Conservation (phyloP, 768 basidiomycete species). For the Calocera cornea region DNA sequence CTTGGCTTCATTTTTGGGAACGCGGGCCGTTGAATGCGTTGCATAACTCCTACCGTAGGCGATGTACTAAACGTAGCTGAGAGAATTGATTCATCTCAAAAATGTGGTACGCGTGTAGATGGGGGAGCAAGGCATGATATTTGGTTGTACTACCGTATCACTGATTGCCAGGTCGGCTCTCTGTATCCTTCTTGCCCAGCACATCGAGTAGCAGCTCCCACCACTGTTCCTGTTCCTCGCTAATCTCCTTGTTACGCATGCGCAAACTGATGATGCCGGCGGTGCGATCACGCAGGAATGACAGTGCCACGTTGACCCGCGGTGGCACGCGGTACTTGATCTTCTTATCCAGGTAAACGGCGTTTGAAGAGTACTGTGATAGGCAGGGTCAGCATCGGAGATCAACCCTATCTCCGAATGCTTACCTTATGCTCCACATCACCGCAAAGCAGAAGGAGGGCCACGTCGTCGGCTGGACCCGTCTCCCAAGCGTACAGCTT, state of each 20-base stretch:
- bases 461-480: conserved; percentile 71
- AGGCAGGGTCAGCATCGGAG: not conserved
- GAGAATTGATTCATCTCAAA: not conserved
- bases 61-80: not conserved
- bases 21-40: not conserved
- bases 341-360: conserved; percentile 73
- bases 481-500: conserved; percentile 90
- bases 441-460: conserved; percentile 73
- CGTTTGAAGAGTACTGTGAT: conserved; percentile 52
- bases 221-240: conserved; percentile 52
- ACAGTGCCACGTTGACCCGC: conserved; percentile 66
- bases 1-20: not conserved
- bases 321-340: conserved; percentile 56
- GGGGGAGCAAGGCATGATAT: not conserved
- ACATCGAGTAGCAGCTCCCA: conserved; percentile 53
- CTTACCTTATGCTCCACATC: conserved; percentile 78
- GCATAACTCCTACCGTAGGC: not conserved
- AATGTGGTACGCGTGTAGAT: not conserved
- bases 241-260: conserved; percentile 48
- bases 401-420: not conserved
- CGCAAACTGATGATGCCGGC: conserved; percentile 37
- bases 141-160: not conserved
- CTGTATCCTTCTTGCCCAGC: conserved; percentile 28
- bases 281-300: conserved; percentile 57
- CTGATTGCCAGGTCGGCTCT: not conserved